Evolutionary conservation across 495 filamentous ascomycete species (phyloP).

Genomic region (Niebla homalea): DNA sequence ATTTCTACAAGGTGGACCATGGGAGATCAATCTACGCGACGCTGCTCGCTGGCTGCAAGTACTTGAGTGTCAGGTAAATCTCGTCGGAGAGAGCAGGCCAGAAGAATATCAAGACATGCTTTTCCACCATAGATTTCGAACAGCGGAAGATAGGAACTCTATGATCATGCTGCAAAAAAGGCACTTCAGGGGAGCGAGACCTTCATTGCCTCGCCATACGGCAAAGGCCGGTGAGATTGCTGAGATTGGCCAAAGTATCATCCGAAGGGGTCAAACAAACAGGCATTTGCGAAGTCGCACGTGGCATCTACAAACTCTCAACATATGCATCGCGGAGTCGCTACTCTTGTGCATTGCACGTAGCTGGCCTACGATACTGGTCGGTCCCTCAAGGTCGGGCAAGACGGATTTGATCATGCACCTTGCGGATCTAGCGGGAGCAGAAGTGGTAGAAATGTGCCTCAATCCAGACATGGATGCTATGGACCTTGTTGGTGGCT

Average conservation of each 20-base stretch:
- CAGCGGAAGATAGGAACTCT: constrained; percentile 36
- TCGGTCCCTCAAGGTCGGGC: constrained; percentile 72
- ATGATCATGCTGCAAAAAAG: constrained; percentile 40
- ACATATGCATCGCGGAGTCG: constrained; percentile 62
- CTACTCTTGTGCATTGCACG: constrained; percentile 76
- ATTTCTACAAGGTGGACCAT: constrained; percentile 73
- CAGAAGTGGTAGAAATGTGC: constrained; percentile 59
- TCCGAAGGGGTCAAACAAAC: constrained; percentile 44
- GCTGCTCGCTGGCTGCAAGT: constrained; percentile 79
- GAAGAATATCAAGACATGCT: constrained; percentile 68
- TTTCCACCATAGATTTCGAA: constrained; percentile 80
- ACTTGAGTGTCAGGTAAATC: constrained; percentile 38
- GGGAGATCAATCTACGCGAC: constrained; percentile 96
- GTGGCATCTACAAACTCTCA: constrained; percentile 33
- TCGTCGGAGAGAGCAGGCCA: constrained; percentile 39
- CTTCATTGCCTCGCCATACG: neutral
- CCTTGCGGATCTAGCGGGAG: constrained; percentile 64
- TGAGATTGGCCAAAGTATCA: constrained; percentile 68
- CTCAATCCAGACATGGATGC: constrained; percentile 90
- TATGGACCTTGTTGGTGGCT: constrained; percentile 92
- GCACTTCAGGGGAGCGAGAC: constrained; percentile 40
- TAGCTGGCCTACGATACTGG: constrained; percentile 76
- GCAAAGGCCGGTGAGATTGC: constrained; percentile 53
- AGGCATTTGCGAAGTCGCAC: constrained; percentile 21
- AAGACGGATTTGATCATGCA: constrained; percentile 70